A percentile compares a stretch with the other conserved stretches of the same genome.
Evolutionary conservation across 1,139 yeast species (phyloP).

Genomic region (Candida tetrigidarum): DNA sequence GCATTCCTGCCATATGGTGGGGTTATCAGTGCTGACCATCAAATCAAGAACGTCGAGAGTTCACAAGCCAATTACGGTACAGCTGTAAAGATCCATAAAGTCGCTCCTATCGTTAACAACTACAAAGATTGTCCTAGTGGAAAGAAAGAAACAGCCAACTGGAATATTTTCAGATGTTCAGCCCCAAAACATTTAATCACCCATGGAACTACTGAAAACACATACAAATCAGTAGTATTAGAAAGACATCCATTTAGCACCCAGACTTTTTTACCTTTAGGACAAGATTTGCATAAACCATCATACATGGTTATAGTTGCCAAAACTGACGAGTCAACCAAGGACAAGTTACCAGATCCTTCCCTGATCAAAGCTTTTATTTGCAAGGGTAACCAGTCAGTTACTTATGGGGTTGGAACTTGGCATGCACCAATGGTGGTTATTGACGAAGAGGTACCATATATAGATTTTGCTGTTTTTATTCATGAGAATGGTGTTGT

Average conservation of each 20-base stretch:
- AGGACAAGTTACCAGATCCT: conserved; percentile 61
- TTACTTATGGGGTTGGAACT: conserved; percentile 77
- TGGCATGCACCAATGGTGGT: conserved; percentile 97
- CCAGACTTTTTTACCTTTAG: conserved; percentile 91
- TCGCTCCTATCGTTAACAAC: conserved; percentile 66
- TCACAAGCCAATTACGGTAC: conserved; percentile 91
- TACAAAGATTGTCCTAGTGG: conserved; percentile 53
- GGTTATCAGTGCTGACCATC: conserved; percentile 51
- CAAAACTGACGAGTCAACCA: conserved; percentile 43
- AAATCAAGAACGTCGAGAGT: conserved; percentile 31
- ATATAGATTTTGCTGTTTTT: conserved; percentile 81
- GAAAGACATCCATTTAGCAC: conserved; percentile 93
- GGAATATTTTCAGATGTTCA: conserved; percentile 83
- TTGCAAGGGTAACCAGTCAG: conserved; percentile 83
- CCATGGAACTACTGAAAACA: conserved; percentile 22
- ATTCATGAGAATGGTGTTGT: conserved; percentile 82
- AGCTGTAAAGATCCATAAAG: conserved; percentile 75
- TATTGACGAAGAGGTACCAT: conserved; percentile 49
- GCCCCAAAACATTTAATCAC: conserved; percentile 67
- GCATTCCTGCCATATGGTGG: conserved; percentile 49
- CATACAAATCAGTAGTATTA: conserved; percentile 67
- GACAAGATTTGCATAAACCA: conserved; percentile 50
- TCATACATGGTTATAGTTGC: conserved; percentile 88
- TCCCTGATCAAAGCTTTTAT: conserved; percentile 64
- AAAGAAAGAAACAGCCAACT: conserved; percentile 58